Evolutionary conservation across 164 flowering plant genomes (phyloP), one percentile per base, ranked within the genome.

Genomic region (Pachysandra terminalis): DNA sequence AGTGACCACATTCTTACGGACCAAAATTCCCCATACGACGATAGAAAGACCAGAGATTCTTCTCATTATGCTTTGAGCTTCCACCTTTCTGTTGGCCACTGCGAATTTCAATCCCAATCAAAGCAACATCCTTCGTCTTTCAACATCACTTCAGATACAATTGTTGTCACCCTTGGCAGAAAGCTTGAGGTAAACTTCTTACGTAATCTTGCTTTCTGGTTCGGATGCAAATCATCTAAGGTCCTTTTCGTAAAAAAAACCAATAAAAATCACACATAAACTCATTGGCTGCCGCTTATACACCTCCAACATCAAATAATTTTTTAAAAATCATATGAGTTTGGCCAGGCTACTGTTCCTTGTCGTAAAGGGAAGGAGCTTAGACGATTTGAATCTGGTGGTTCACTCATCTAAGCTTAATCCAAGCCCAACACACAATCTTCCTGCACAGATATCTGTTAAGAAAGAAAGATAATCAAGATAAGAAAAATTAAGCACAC

Each of bases 41-140:
- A 19, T 8, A 60, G 71, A 48, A 19, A 56, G 3, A 56, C 21
- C 55, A 59, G 1, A 22, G 35, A 25, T 9, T 35, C 27, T 10
- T 22, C 12, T 32, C 63, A 68, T 55, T 67, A 75, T 56, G 75
- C 73, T 57, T 17, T 83, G 8, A 69, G 73, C 64, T 78, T 87
- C 65, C 82, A 78, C 35, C 73, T 81, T 26, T 80, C 77, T 0
- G 0, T 55, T 37, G 63, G 73, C 56, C 64, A 61, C 5, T 70
- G 69, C 10, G 51, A 75, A 21, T 78, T 79, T 25, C 45, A 37
- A 9, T 37, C 75, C 9, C 72, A 62, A n/a, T 59, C 81, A 6
- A 21, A 19, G 17, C 59, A 28, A 37, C 75, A 72, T 26, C 64
- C 59, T 8, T 32, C 71, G 35, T 79, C 78, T 19, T 83, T 86